These are phyloP conservation scores for Blastobotrys terrestris DNA, from an alignment of 805 yeast species.

Conservation along the genomic window DNA sequence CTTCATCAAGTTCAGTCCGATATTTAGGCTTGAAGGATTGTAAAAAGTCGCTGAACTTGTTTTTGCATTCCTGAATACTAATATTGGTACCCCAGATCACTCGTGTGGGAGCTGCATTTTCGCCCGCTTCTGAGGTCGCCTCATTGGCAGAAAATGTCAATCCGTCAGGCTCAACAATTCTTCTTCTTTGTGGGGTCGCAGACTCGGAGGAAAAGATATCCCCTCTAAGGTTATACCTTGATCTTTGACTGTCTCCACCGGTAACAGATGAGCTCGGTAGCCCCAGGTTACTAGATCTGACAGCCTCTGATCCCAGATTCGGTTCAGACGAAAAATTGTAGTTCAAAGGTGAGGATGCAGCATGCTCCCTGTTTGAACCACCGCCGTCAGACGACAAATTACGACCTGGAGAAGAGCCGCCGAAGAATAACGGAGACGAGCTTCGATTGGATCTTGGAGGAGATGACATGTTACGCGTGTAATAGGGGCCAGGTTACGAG, in stretches of 20 bases:
- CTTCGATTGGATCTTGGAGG: not conserved
- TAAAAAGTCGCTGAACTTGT: slow-evolving; percentile 72
- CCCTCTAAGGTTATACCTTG: slow-evolving; percentile 54
- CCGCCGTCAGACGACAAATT: not conserved
- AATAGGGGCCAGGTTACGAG: too few relatives aligned
- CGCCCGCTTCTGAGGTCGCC: slow-evolving; percentile 26
- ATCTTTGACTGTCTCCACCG: slow-evolving; percentile 21
- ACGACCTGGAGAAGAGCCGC: not conserved
- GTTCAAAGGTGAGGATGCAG: not conserved
- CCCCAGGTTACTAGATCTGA: not conserved
- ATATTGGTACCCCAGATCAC: slow-evolving; percentile 99
- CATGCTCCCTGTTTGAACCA: not conserved
- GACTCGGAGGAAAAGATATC: slow-evolving; percentile 69
- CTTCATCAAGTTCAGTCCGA: slow-evolving; percentile 37
- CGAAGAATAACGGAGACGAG: slow-evolving; percentile 1
- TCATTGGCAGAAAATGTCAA: not conserved
- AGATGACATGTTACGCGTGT: not conserved
- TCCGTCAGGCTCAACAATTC: not conserved
- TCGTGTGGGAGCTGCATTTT: slow-evolving; percentile 71
- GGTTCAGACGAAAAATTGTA: not conserved
- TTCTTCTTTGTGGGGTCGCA: slow-evolving; percentile 61
- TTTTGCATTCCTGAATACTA: slow-evolving; percentile 80
- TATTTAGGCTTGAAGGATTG: slow-evolving; percentile 77
- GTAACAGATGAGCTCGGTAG: slow-evolving; percentile 8
- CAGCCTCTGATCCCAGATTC: not conserved